Evolutionary conservation across 2,329 filamentous ascomycete genomes (phyloP).

Genomic region (Apiospora aurea): DNA sequence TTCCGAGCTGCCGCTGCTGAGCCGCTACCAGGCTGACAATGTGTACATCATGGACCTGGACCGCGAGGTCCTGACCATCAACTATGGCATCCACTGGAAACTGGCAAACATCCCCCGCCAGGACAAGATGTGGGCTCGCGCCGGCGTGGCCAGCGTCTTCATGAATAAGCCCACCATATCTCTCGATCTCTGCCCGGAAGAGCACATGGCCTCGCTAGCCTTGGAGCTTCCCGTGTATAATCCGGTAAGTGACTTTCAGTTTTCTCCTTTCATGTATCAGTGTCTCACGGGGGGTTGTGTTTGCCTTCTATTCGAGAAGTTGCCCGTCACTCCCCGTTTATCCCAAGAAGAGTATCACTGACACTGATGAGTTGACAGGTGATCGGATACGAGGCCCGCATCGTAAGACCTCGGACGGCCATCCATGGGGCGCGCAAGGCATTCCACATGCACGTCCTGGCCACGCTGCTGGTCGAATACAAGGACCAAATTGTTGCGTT

Average conservation of each 20-base stretch:
- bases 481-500: conserved; percentile 27
- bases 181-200: conserved; percentile 27
- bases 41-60: conserved; percentile 32
- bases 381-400: not conserved
- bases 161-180: conserved; percentile 28
- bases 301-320: no score
- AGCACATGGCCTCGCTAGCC: conserved; percentile 29
- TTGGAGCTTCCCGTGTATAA: conserved; percentile 27
- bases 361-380: no score
- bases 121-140: conserved; percentile 27
- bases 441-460: conserved; percentile 28
- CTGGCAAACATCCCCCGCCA: conserved; percentile 31
- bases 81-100: conserved; percentile 32
- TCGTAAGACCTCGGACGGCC: not conserved
- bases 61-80: conserved; percentile 32
- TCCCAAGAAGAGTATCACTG: no score
- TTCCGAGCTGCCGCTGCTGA: not conserved
- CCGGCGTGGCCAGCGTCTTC: conserved; percentile 28
- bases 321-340: no score
- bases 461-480: conserved; percentile 25
- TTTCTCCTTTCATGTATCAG: no score
- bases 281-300: no score
- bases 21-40: not conserved
- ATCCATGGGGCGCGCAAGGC: not conserved
- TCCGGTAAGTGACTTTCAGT: not conserved